Evolutionary conservation across 2,329 filamentous ascomycete species (phyloP), one percentile per base, ranked within the genome.

Genomic region (Lanzia echinophila): DNA sequence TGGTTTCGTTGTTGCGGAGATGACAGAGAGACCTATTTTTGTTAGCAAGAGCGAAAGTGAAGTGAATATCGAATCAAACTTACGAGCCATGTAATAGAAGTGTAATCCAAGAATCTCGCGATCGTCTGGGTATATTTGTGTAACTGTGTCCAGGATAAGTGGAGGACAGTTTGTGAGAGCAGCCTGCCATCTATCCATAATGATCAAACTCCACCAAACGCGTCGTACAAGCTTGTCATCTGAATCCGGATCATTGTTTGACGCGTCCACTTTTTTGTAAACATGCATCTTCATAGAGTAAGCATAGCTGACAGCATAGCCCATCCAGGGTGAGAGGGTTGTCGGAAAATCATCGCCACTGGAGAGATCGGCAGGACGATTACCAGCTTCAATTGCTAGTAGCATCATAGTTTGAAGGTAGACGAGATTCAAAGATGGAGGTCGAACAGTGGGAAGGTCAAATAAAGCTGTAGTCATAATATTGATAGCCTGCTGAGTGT

Each of bases 121-220:
- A 54, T 90, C 75, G 45, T 82, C 81, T 1, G 78, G 76, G 6
- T 79, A 72, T 22, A 86, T 70, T 13, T 86, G 77, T 6, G 83
- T 76, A 50, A 75, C 81, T 56, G 79, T 76, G 60, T 86, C 79
- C 1, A 79, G 80, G 54, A 90, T 81, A 55, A 84, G 74, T 12
- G 81, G 63, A 3, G 84, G 81, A 57, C 77, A 81, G 12, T 79
- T 81, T 4, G 79, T 84, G 20, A 81, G 83, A n/a, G 82, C 77
- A 3, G 86, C 83, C 65, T 88, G 82, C 84, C 84, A 90, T 15
- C 85, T 79, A 63, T 90, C 86, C 58, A 90, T 77, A 58, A 86
- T 76, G 44, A 88, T 78, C 33, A 90, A 71, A 13, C 82, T 80
- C 82, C 84, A 88, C 86, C 86, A 90, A 17, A 84, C 78, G 42